Evolutionary conservation across 192 early-diverging fungal species (phyloP).

Genomic region (Backusella macrospora): DNA sequence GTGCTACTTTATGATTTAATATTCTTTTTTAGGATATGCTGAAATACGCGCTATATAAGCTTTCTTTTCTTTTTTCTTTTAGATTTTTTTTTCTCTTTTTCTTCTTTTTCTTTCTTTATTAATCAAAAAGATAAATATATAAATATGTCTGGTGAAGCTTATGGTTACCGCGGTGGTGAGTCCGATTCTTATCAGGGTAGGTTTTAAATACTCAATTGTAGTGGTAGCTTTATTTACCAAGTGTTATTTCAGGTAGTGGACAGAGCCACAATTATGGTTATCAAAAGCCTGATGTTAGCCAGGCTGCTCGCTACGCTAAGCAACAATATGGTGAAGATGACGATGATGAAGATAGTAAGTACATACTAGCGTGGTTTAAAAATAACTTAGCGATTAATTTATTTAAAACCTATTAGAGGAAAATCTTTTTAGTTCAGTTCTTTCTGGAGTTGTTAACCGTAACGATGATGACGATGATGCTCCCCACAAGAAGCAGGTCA

Average conservation of each 20-base stretch:
- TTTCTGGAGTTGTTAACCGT: conserved; percentile 21
- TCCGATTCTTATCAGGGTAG: conserved; percentile 1
- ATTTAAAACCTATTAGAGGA: conserved; percentile 16
- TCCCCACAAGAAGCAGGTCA: conserved; percentile 20
- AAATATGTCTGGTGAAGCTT: conserved; percentile 12
- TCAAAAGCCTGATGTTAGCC: conserved; percentile 1
- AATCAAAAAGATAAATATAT: neutral
- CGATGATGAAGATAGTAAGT: neutral
- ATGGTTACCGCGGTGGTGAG: neutral
- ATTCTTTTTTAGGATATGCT: neutral
- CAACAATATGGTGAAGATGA: neutral
- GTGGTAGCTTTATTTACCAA: neutral
- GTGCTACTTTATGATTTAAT: conserved; percentile 4
- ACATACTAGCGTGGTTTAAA: neutral
- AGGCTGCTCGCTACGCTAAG: conserved; percentile 16
- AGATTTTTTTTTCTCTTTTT: neutral
- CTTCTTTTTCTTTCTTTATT: neutral
- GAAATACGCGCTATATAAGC: neutral
- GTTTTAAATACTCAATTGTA: neutral
- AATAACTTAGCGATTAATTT: neutral
- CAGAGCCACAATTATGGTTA: conserved; percentile 1
- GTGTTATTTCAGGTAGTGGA: neutral
- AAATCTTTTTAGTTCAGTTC: conserved; percentile 26
- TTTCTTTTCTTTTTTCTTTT: neutral
- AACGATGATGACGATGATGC: conserved; percentile 27